phyloP scores from a whole-genome alignment of 169 alveolate species.

The Babesia ovata region DNA sequence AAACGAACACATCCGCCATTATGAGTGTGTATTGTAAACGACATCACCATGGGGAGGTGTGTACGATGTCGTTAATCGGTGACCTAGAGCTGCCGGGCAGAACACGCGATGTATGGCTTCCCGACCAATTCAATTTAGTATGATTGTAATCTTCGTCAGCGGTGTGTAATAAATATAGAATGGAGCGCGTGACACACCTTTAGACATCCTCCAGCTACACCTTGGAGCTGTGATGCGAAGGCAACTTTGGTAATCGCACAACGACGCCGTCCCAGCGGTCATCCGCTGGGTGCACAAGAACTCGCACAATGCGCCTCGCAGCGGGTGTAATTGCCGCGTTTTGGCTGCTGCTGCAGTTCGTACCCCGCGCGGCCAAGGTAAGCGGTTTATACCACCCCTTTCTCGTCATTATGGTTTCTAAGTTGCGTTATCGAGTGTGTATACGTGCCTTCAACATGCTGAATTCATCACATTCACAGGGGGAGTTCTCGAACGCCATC shows the following conservation, averaged over 20 bases:
- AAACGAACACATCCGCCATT: neutral
- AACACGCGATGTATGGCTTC: too few relatives aligned
- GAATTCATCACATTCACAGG: neutral
- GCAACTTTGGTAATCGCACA: neutral
- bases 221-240: neutral
- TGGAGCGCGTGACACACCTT: neutral
- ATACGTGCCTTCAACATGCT: neutral
- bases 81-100: too few relatives aligned
- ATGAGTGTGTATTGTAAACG: neutral
- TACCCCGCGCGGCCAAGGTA: slow-evolving; percentile 10
- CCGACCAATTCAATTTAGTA: too few relatives aligned
- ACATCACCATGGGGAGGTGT: slow-evolving; percentile 24
- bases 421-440: neutral
- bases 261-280: neutral
- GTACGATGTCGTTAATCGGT: slow-evolving; percentile 9
- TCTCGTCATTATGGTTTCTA: neutral
- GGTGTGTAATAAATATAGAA: neutral
- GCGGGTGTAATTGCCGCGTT: slow-evolving; percentile 1
- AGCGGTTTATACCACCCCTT: neutral
- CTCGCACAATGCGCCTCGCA: slow-evolving; percentile 3
- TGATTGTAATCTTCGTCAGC: neutral
- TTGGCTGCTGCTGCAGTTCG: slow-evolving; percentile 16
- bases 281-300: neutral
- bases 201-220: neutral
- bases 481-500: slow-evolving; percentile 34